Evolutionary conservation across 2,329 filamentous ascomycete species (phyloP), one percentile per base, ranked within the genome.

Genomic region (Fusarium decemcellulare): DNA sequence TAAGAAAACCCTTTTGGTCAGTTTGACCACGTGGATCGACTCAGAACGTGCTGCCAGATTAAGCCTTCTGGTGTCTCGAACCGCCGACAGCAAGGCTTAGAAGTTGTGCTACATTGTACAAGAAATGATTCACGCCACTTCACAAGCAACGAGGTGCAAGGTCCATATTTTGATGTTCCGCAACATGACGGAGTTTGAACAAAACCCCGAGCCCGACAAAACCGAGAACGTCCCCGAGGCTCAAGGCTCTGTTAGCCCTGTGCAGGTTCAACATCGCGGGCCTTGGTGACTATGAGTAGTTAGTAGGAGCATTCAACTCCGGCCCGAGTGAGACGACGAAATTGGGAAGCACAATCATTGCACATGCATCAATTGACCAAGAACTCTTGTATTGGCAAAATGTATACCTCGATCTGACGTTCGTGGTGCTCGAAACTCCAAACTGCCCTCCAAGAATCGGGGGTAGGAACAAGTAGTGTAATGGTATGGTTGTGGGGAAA

Each of bases 111-210:
- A 70, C 67, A 36, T 18, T 32, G 12, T 30, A 18, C n/a, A 61
- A 39, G 42, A 15, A 44, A 30, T 34, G 39, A 16, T 44, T 55
- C 36, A 7, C 39, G 50, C 29, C 40, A 40, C 51, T 44, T 34
- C 14, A 29, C 2, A 59, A 54, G 59, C 56, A 43, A 59, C 55
- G 34, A 9, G 30, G 29, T 32, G 39, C 54, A 44, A 36, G 58
- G 29, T 44, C 15, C 50, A 48, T 57, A 40, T 56, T 65, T 8
- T 54, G 36, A 47, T 6, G 59, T 68, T 70, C 51, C 63, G 55
- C 67, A 47, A 16, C 67, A 65, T 67, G 15, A n/a, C 67, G 67
- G 67, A 68, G 48, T 61, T 70, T 39, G 11, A 65, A 55, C 37
- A 44, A 65, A 65, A 51, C 39, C 40, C 67, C 67, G 67, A 70